Evolutionary conservation across 441 rosid species (phyloP), one percentile per base, ranked within the genome.

Genomic region (Gossypium gossypioides): DNA sequence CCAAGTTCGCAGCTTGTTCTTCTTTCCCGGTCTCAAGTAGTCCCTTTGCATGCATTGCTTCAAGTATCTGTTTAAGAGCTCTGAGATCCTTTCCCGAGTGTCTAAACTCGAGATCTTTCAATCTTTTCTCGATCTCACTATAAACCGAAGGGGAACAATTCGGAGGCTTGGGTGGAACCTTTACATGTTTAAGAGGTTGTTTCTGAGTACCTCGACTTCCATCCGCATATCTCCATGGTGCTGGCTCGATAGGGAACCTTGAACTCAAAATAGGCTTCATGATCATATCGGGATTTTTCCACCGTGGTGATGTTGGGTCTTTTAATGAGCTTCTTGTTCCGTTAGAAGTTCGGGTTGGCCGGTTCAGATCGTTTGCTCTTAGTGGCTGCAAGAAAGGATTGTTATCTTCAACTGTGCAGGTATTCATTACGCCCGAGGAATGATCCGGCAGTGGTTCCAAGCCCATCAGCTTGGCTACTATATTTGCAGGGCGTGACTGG

Each of bases 381-480:
- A 77, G 37, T 70, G 96, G 77, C 62, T 81, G 80, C 37, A 81
- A 77, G 72, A 83, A 87, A 6, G 79, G 82, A 70, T 82, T 83
- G 46, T 54, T 77, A 62, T 76, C 81, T 24, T 86, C 88, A 72
- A 63, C 72, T 9, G 25, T 58, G 61, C 72, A 66, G 72, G 51
- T 77, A 75, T 76, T 85, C 63, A 67, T 76, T 73, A 76, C 65
- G 74, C 84, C 70, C 29, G 76, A 69, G 70, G 87, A 77, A 68
- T 91, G 87, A 76, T 86, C 85, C 1, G 99, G 97, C 81, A 94
- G 80, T 52, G 88, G 78, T 46, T 92, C 99, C 87, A 92, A 90
- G 57, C 99, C 99, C 99, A 94, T 94, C 76, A 94, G 84, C 85
- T 90, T 94, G 24, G 97, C 99, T 59, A 94, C 97, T 65, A 94